Evolutionary conservation across 1,284 basidiomycete species (phyloP), one percentile per base, ranked within the genome.

Genomic region (Sporisorium sorghi): DNA sequence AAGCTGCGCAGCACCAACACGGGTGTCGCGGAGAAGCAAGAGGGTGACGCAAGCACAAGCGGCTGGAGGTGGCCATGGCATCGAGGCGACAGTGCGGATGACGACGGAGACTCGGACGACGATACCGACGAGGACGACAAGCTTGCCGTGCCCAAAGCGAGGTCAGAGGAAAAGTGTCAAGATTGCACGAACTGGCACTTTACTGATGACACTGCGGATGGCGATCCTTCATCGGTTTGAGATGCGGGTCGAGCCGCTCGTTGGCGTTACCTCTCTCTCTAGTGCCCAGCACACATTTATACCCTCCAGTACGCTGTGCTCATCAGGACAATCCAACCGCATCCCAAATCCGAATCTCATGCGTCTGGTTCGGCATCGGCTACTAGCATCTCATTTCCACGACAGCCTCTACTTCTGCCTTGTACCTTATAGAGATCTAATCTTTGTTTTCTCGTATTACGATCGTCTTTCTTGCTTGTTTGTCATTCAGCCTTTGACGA

Each of bases 161-260:
- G 76, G 23, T 66, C 70, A 6, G 73, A 78, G 52, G 70, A 73
- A 12, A 64, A 63, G 37, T 76, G 73, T 44, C 37, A 49, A 17
- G 78, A 80, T 46, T 80, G 78, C 53, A 53, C 58, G 11, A 68
- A 61, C 30, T 80, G 78, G 78, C 66, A 70, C n/a, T 80, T 78
- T 40, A 53, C 57, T 33, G 77, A 80, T 43, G 61, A 69, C 8
- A 54, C 63, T 5, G 39, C 30, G 21, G 35, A 68, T 6, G 44
- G 53, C 1, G 49, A 52, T 24, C 42, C 48, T 10, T 37, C 39
- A 17, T 19, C 30, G 14, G 3, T n/a, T 19, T 59, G 32, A 43
- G n/a, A n/a, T 14, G 21, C 17, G 24, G 28, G 23, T 33, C 32
- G 28, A 28, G 35, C 12, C 23, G 24, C 9, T 19, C 12, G 46